Base-by-base conservation (phyloP, 345 rosid genomes). In the Toxicodendron radicans region DNA sequence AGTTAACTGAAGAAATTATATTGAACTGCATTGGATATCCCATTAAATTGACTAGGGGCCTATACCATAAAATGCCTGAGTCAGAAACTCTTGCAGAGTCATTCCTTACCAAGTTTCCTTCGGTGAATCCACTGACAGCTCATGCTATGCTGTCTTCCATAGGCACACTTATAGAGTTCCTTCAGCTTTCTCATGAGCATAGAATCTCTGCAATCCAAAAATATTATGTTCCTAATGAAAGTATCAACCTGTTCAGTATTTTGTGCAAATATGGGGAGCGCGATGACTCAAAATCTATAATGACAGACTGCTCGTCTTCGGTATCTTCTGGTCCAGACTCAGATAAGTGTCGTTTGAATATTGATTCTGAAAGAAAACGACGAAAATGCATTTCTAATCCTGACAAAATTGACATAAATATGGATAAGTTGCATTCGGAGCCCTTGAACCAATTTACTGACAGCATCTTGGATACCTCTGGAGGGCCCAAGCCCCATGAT, bases 281-380 rank as follows among this genome's bases (percentile, higher is more conserved):
- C 71, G 97, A 93, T 74, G 99, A 95, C 85, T 84, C 99, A 70
- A 92, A 79, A 81, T 95, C 99, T 66, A 83, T 90, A 74, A 83
- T 90, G 97, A 93, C 97, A 30, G 98, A 93, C 72, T 85, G 93
- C 87, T 87, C 96, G 59, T 92, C 95, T 72, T 95, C 99, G 13
- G 83, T 89, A 58, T 93, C 97, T 75, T 91, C 98, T 70, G 90
- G 90, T 68, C 83, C 80, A 33, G 89, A 87, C 80, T 91, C 97
- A 18, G 87, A 84, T 58, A 83, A 85, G 68, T 78, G 78, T 66
- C 85, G 70, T 75, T 64, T 78, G 64, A 79, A 79, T 75, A 79
- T 56, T 70, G 90, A 79, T 76, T 81, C 83, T 46, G 82, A 67
- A 69, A 81, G 77, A 52, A 93, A 82, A 79, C 83, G 58, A 78